Evolutionary conservation across 148 eudicot genomes (phyloP).

Genomic region (Hydrangea macrophylla): DNA sequence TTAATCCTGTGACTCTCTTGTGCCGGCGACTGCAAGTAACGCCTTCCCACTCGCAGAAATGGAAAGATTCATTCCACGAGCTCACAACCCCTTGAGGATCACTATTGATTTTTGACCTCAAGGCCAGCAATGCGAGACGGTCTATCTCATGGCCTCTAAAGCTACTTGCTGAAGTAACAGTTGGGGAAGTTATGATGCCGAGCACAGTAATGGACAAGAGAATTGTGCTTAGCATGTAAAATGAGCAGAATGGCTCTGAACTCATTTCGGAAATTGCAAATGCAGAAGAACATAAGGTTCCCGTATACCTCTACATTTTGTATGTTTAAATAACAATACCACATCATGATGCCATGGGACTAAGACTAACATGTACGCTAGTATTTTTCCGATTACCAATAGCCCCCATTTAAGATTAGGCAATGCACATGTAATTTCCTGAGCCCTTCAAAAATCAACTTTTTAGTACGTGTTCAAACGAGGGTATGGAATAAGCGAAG

Average conservation of each 20-base stretch:
- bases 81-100: constrained; percentile 13
- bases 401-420: no score
- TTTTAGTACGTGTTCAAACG: no score
- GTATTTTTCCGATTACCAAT: no score
- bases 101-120: constrained; percentile 6
- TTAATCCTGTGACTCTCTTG: constrained; percentile 15
- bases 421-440: no score
- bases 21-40: constrained; percentile 16
- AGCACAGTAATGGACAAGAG: neutral
- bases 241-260: neutral
- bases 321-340: no score
- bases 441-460: no score
- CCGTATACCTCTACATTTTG: no score
- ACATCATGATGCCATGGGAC: no score
- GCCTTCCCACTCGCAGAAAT: constrained; percentile 19
- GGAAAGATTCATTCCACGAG: constrained; percentile 15
- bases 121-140: constrained; percentile 17
- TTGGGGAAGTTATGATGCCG: neutral
- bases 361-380: no score
- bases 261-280: neutral
- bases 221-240: neutral
- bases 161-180: neutral
- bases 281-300: no score
- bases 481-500: no score
- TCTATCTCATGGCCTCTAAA: constrained; percentile 12